Conservation (phyloP, 2,329 filamentous ascomycete genomes). For the Rutstroemia sydowiana region DNA sequence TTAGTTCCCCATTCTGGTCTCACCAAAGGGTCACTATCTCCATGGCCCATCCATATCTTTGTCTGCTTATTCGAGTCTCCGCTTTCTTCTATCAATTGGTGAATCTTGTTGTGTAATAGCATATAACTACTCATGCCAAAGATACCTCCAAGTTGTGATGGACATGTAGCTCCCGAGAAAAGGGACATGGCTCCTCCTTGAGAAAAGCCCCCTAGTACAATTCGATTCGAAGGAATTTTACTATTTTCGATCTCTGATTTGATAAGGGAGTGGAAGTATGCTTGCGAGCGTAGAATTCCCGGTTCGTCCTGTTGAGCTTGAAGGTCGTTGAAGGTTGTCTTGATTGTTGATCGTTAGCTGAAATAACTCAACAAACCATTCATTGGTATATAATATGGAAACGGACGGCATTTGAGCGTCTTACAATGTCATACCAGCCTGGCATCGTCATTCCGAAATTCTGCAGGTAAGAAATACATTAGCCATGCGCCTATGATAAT, state of each 20-base stretch:
- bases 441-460: slow-evolving; percentile 76
- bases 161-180: slow-evolving; percentile 66
- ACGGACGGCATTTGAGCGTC: slow-evolving; percentile 26
- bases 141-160: slow-evolving; percentile 75
- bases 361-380: not conserved
- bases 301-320: slow-evolving; percentile 54
- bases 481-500: not conserved
- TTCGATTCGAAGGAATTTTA: slow-evolving; percentile 74
- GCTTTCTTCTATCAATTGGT: slow-evolving; percentile 46
- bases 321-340: slow-evolving; percentile 39
- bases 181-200: slow-evolving; percentile 85
- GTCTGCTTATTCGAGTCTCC: slow-evolving; percentile 61
- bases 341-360: not conserved
- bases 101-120: slow-evolving; percentile 58
- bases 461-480: slow-evolving; percentile 34
- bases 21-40: slow-evolving; percentile 69
- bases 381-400: not conserved
- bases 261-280: slow-evolving; percentile 73
- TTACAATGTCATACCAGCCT: slow-evolving; percentile 78
- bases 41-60: slow-evolving; percentile 84
- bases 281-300: slow-evolving; percentile 66
- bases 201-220: slow-evolving; percentile 79
- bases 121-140: slow-evolving; percentile 81
- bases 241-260: slow-evolving; percentile 65
- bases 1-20: slow-evolving; percentile 58